Conservation (phyloP, 1,139 yeast genomes). For the Yamadazyma trypodendri region DNA sequence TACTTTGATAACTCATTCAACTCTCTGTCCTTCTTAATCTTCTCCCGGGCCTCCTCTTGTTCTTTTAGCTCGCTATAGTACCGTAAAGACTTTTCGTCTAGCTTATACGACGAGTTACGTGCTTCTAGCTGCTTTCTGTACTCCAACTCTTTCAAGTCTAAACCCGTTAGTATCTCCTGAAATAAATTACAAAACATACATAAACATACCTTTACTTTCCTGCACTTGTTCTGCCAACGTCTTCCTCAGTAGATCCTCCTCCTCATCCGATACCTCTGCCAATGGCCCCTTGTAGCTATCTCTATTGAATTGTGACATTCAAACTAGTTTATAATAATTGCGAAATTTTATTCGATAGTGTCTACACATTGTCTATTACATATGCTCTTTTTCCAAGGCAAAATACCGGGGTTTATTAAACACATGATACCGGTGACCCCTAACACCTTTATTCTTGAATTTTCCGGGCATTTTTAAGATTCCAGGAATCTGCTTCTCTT, state of each 20-base stretch:
- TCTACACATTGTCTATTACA: background rate
- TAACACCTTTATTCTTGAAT: constrained; percentile 89
- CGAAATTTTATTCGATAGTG: background rate
- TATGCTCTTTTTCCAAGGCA: constrained; percentile 19
- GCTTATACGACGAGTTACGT: constrained; percentile 37
- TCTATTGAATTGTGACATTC: background rate
- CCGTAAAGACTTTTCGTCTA: constrained; percentile 30
- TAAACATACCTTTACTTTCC: constrained; percentile 31
- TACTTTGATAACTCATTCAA: constrained; percentile 9
- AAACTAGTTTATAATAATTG: background rate
- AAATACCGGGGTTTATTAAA: constrained; percentile 88
- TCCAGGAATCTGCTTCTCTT: constrained; percentile 56
- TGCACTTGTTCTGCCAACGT: constrained; percentile 37
- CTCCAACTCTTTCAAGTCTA: constrained; percentile 31
- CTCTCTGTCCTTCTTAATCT: constrained; percentile 9
- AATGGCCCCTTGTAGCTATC: background rate
- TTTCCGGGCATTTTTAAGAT: constrained; percentile 76
- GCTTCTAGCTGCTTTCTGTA: constrained; percentile 33
- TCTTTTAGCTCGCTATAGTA: constrained; percentile 25
- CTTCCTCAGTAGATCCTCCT: constrained; percentile 23
- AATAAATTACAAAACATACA: too few species aligned
- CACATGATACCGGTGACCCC: constrained; percentile 93
- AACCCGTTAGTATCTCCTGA: background rate
- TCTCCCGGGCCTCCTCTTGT: constrained; percentile 18
- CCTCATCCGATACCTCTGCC: background rate